Evolutionary conservation across 108 stramenopile species (phyloP), one percentile per base, ranked within the genome.

Genomic region (Pseudonitzschia pungens): DNA sequence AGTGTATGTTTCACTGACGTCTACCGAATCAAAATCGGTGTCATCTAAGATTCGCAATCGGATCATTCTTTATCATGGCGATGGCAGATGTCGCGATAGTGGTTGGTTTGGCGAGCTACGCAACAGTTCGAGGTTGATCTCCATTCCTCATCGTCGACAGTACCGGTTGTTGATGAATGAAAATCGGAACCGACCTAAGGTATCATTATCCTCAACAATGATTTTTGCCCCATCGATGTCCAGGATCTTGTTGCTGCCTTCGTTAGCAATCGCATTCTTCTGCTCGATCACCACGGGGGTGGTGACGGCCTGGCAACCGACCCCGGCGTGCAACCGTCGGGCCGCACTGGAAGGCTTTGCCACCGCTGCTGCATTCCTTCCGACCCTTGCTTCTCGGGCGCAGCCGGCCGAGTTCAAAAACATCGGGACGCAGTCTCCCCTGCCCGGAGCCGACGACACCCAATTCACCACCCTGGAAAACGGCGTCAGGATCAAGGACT

Each of bases 401-500:
- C 68, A 74, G 53, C 73, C 79, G 29, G 60, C 66, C 4, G 81
- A 88, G 69, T 88, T 88, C 50, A 55, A 55, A 43, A 73, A 79
- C 26, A 78, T 84, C 16, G 84, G 85, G 29, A 86, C 81, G 21
- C 88, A 89, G 73, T 76, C 78, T 55, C 71, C 77, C 48, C 57
- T 81, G 1, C 86, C 81, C 3, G 89, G 85, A 6, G 41, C n/a
- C 36, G 60, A 62, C 15, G 28, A 59, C 14, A 67, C 77, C 0
- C 74, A 74, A 5, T 90, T 90, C 57, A 59, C 68, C 0, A 84
- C 81, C 1, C 55, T 90, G 8, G n/a, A 68, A 0, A 86, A 79
- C 69, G 89, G 89, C 27, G 86, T 87, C 20, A 83, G 87, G 74
- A 75, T 84, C 55, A 90, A 90, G 67, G 89, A 90, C 63, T 82